phyloP scores from a whole-genome alignment of 2,329 filamentous ascomycete species.

The Botrytis pseudocinerea region DNA sequence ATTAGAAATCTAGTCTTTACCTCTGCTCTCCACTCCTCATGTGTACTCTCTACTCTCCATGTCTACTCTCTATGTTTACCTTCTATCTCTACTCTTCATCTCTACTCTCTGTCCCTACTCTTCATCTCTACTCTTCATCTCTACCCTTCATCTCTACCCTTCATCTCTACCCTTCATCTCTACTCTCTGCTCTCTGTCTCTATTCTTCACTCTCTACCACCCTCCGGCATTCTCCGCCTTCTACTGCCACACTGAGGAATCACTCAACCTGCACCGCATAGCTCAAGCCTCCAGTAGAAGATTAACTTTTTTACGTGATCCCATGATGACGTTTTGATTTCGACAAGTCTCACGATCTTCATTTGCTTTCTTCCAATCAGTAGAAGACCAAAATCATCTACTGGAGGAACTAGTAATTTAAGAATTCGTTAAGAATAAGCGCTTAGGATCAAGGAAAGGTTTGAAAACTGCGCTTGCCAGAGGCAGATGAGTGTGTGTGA shows the following conservation, averaged over 20 bases:
- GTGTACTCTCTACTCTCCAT: neutral
- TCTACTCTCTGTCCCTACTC: too few relatives aligned
- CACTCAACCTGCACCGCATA: neutral
- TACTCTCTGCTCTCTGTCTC: too few relatives aligned
- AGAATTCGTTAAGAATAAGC: neutral
- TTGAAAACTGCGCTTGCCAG: accelerated
- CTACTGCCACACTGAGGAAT: neutral
- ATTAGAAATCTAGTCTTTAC: too few relatives aligned
- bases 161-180: neutral
- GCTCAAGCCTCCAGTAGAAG: neutral
- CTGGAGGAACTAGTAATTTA: neutral
- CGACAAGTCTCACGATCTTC: neutral
- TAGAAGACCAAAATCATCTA: neutral
- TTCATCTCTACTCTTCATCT: too few relatives aligned
- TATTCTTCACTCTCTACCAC: too few relatives aligned
- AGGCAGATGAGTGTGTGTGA: neutral
- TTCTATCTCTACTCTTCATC: neutral
- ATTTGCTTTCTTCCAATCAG: neutral
- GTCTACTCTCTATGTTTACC: neutral
- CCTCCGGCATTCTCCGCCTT: neutral
- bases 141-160: neutral
- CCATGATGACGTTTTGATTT: neutral
- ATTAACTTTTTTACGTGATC: neutral
- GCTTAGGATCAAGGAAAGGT: neutral
- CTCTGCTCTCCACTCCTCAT: too few relatives aligned